Evolutionary conservation across 768 basidiomycete species (phyloP).

Genomic region (Boletus speciosus): DNA sequence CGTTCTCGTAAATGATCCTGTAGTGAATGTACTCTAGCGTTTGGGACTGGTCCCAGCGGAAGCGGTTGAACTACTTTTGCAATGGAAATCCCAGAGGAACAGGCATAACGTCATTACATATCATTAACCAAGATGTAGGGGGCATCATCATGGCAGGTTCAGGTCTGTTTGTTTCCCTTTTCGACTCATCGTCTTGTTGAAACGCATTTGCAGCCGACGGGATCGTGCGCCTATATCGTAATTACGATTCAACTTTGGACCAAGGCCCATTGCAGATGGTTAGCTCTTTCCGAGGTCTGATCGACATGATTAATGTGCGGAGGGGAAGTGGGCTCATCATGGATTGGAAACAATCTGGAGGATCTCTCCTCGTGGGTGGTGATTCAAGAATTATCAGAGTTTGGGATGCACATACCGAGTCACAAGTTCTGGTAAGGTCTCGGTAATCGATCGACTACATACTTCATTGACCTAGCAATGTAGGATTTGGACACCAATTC

Average conservation of each 20-base stretch:
- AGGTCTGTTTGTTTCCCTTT: slow-evolving; percentile 44
- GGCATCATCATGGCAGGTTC: slow-evolving; percentile 87
- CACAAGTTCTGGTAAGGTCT: slow-evolving; percentile 58
- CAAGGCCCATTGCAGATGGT: slow-evolving; percentile 85
- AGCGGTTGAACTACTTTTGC: slow-evolving; percentile 76
- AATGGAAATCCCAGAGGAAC: slow-evolving; percentile 85
- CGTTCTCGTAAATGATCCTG: not conserved
- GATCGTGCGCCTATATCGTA: slow-evolving; percentile 84
- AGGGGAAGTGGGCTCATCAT: slow-evolving; percentile 82
- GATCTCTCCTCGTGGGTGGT: slow-evolving; percentile 84
- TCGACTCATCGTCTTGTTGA: not conserved
- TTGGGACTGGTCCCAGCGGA: slow-evolving; percentile 89
- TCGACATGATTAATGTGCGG: slow-evolving; percentile 69
- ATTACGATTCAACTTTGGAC: slow-evolving; percentile 76
- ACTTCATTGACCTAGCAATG: not conserved
- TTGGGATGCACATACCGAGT: slow-evolving; percentile 95
- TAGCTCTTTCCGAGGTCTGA: slow-evolving; percentile 86
- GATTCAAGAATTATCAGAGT: slow-evolving; percentile 85
- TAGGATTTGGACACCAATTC: slow-evolving; percentile 90
- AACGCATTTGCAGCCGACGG: slow-evolving; percentile 69
- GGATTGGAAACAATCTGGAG: slow-evolving; percentile 91
- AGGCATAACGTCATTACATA: slow-evolving; percentile 81
- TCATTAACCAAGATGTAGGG: slow-evolving; percentile 94
- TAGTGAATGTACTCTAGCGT: slow-evolving; percentile 49
- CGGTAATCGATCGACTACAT: not conserved